Evolutionary conservation across 768 basidiomycete species (phyloP).

Genomic region (Phanerochaete carnosa): DNA sequence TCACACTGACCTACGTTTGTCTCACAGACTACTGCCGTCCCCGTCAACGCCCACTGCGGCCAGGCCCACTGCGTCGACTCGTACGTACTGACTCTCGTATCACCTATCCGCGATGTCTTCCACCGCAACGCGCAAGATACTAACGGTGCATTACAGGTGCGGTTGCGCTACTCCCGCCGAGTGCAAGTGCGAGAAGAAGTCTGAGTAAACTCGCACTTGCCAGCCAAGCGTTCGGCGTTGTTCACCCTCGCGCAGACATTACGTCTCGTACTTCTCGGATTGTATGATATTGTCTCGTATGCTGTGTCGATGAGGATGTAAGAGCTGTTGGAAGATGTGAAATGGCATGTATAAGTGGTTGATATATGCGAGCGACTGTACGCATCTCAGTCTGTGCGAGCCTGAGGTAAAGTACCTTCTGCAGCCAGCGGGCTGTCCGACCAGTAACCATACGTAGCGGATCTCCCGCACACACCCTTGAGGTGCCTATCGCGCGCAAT

Average conservation of each 20-base stretch:
- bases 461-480: no score
- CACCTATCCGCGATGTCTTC: background rate
- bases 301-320: no score
- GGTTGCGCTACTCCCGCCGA: background rate
- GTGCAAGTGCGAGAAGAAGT: background rate
- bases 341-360: no score
- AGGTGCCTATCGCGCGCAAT: no score
- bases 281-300: no score
- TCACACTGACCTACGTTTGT: background rate
- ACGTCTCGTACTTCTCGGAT: no score
- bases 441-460: no score
- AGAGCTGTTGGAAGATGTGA: no score
- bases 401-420: no score
- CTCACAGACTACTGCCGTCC: background rate
- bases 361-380: no score
- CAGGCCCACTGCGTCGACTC: background rate
- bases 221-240: background rate
- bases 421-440: no score
- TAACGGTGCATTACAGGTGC: background rate
- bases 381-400: no score
- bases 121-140: background rate
- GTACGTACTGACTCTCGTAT: background rate
- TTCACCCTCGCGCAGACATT: background rate
- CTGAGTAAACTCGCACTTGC: background rate
- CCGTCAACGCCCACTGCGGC: slow-evolving; percentile 4